These are phyloP conservation scores for Pouteria campechiana DNA, from an alignment of 179 eudicot species.

Conservation along the genomic window DNA sequence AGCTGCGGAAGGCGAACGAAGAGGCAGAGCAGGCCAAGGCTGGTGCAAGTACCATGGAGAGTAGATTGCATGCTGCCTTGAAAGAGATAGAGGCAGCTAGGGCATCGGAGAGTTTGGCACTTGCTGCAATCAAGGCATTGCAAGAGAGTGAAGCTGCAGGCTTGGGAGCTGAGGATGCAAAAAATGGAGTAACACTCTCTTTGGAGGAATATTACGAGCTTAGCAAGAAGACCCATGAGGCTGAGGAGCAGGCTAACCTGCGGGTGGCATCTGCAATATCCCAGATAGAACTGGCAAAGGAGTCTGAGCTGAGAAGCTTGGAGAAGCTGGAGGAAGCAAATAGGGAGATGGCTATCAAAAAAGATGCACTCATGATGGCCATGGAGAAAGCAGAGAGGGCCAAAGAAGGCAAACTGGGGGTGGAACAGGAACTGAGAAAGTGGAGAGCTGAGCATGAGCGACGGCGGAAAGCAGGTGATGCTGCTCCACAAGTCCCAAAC, in stretches of 20 bases:
- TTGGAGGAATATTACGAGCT: conserved; percentile 79
- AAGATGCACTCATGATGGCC: conserved; percentile 53
- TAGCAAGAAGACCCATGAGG: conserved; percentile 69
- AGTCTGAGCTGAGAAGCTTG: conserved; percentile 46
- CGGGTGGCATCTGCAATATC: conserved; percentile 54
- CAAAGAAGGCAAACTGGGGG: conserved; percentile 66
- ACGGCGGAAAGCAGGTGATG: conserved; percentile 49
- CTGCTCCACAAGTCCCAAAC: conserved; percentile 13
- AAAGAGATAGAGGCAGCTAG: conserved; percentile 91
- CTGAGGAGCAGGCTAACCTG: conserved; percentile 62
- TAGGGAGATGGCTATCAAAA: conserved; percentile 37
- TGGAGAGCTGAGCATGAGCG: conserved; percentile 77
- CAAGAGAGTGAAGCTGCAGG: conserved; percentile 52
- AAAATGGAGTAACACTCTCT: conserved; percentile 50
- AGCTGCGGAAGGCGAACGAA: conserved; percentile 51
- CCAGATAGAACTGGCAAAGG: conserved; percentile 60
- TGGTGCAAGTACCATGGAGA: conserved; percentile 45
- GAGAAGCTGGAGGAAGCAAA: conserved; percentile 50
- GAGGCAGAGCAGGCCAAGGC: conserved; percentile 78
- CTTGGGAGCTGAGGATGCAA: conserved; percentile 19
- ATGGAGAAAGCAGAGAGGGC: conserved; percentile 68
- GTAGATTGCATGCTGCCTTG: conserved; percentile 48
- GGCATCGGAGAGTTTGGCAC: conserved; percentile 67
- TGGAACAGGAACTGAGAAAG: conserved; percentile 76
- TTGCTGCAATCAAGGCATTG: conserved; percentile 64